Conservation (phyloP, 169 alveolate species). For the Plasmodium vivax region DNA sequence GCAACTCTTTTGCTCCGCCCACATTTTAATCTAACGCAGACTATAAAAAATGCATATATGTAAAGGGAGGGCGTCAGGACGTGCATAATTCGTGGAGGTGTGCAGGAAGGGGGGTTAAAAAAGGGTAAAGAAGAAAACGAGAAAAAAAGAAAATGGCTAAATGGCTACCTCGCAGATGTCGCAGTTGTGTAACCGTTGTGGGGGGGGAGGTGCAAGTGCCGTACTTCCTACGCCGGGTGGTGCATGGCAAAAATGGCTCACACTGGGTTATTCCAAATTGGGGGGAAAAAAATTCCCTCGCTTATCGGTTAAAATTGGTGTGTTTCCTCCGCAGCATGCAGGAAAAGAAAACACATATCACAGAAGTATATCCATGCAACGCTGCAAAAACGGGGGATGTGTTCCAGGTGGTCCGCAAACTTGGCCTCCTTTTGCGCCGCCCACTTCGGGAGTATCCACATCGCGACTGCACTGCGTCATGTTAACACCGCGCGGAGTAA, state of each 20-base stretch:
- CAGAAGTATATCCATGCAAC: not conserved
- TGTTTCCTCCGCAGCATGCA: not conserved
- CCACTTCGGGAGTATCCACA: not conserved
- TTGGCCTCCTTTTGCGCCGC: not conserved
- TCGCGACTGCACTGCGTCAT: not conserved
- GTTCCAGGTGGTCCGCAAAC: slow-evolving; percentile 46
- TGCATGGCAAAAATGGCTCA: not conserved
- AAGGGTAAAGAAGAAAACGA: not conserved
- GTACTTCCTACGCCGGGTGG: not conserved
- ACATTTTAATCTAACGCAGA: not conserved
- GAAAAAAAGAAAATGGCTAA: no score
- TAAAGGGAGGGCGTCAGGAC: not conserved
- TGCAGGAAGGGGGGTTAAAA: not conserved
- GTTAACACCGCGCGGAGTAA: not conserved
- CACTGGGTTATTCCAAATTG: not conserved
- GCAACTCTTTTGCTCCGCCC: not conserved
- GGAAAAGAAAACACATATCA: not conserved
- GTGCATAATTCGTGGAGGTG: not conserved
- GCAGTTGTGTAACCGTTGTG: not conserved
- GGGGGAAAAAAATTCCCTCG: not conserved
- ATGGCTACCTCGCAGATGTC: not conserved
- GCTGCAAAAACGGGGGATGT: not conserved
- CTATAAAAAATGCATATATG: not conserved
- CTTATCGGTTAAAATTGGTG: not conserved
- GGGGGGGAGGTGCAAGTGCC: not conserved